Evolutionary conservation across 306 rosid species (phyloP).

Genomic region (Pyrus pyrifolia): DNA sequence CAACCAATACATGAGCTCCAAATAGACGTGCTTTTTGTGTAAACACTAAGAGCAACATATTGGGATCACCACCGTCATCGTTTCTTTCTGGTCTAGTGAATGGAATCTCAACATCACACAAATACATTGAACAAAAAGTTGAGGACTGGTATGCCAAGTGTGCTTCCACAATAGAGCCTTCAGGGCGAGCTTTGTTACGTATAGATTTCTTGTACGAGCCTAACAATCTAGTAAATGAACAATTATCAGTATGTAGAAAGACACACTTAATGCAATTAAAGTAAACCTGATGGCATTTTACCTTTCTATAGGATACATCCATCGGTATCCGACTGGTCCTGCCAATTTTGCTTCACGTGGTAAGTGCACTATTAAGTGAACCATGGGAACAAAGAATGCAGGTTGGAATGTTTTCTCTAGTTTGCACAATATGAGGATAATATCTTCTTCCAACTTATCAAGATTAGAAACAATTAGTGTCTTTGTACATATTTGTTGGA

Average conservation of each 20-base stretch:
- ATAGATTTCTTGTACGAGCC: background rate
- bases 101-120: background rate
- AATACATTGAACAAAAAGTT: background rate
- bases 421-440: background rate
- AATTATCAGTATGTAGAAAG: background rate
- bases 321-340: background rate
- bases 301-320: slow-evolving; percentile 10
- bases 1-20: background rate
- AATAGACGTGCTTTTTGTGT: background rate
- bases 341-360: background rate
- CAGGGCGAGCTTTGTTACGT: background rate
- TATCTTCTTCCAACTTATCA: background rate
- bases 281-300: background rate
- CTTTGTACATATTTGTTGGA: no score
- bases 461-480: background rate
- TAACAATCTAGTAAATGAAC: background rate
- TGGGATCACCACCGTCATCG: background rate
- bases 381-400: slow-evolving; percentile 4
- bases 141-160: background rate
- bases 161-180: background rate
- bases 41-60: background rate
- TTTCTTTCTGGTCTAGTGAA: background rate
- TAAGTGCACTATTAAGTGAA: background rate
- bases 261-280: background rate
- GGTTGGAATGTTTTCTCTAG: slow-evolving; percentile 7